These are phyloP conservation scores for Moesziomyces globuligerus DNA, from an alignment of 1,284 basidiomycete species.

Conservation along the genomic window DNA sequence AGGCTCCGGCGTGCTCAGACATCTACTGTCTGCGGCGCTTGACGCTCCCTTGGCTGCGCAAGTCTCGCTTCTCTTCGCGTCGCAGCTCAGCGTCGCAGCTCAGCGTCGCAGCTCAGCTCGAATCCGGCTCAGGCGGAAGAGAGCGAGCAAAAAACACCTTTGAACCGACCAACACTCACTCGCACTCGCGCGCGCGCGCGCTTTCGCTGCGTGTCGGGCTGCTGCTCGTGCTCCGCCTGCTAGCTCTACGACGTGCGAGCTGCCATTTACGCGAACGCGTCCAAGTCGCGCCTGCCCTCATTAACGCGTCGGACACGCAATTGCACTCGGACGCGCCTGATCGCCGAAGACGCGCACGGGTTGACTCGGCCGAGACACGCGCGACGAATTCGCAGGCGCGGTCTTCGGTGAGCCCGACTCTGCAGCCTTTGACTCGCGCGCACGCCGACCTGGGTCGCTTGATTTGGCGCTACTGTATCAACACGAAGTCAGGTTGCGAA, in stretches of 20 bases:
- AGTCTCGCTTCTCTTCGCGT: too few relatives aligned
- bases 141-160: slow-evolving; percentile 16
- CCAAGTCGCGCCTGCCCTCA: slow-evolving; percentile 14
- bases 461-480: too few relatives aligned
- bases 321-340: too few relatives aligned
- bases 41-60: not conserved
- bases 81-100: too few relatives aligned
- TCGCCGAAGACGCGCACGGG: not conserved
- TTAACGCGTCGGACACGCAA: slow-evolving; percentile 33
- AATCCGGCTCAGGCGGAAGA: not conserved
- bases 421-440: too few relatives aligned
- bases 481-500: too few relatives aligned
- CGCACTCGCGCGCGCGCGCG: slow-evolving; percentile 13
- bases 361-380: not conserved
- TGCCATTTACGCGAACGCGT: slow-evolving; percentile 30
- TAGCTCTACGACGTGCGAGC: not conserved
- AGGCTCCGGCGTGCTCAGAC: not conserved
- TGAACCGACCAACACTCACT: slow-evolving; percentile 8
- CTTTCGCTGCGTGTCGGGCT: not conserved
- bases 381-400: slow-evolving; percentile 3
- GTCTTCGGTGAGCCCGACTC: too few relatives aligned
- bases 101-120: too few relatives aligned
- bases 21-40: not conserved
- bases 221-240: not conserved
- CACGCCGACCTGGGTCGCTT: too few relatives aligned